phyloP scores from a whole-genome alignment of 768 basidiomycete genomes.

The Leccinum ochraceum region DNA sequence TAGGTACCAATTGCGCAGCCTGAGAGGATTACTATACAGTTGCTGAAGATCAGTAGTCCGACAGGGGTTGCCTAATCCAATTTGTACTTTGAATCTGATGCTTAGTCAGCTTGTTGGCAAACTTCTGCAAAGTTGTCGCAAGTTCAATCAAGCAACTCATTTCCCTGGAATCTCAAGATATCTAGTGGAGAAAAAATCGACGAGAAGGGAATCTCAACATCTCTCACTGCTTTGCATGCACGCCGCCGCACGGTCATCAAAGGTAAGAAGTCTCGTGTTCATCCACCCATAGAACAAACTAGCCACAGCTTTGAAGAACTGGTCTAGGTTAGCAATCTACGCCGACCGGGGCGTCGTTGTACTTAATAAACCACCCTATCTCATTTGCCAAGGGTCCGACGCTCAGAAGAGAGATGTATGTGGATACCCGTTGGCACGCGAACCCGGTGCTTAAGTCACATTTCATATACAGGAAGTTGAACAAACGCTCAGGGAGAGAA shows the following conservation, averaged over 20 bases:
- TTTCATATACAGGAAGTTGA: constrained; percentile 11
- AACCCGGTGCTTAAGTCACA: not conserved
- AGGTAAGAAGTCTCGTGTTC: constrained; percentile 16
- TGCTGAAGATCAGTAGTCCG: too few relatives aligned
- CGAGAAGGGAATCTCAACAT: not conserved
- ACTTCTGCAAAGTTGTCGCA: too few relatives aligned
- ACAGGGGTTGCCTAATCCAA: not conserved
- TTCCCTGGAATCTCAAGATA: not conserved
- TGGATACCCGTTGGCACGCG: constrained; percentile 7
- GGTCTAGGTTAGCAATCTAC: constrained; percentile 44
- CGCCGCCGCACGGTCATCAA: constrained; percentile 22
- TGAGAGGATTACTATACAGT: too few relatives aligned
- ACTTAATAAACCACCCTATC: constrained; percentile 60
- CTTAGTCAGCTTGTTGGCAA: not conserved
- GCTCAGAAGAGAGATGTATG: constrained; percentile 24
- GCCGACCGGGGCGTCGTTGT: constrained; percentile 55
- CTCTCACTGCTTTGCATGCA: constrained; percentile 14
- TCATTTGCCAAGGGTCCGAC: constrained; percentile 51
- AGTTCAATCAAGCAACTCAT: not conserved
- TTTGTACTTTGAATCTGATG: not conserved
- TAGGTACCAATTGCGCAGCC: too few relatives aligned
- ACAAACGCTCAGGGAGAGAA: constrained; percentile 24
- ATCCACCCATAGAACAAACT: not conserved
- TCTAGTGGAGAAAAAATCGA: not conserved
- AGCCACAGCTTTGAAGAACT: constrained; percentile 24